Conservation (phyloP, 768 basidiomycete genomes). For the Lactifluus pinguis region DNA sequence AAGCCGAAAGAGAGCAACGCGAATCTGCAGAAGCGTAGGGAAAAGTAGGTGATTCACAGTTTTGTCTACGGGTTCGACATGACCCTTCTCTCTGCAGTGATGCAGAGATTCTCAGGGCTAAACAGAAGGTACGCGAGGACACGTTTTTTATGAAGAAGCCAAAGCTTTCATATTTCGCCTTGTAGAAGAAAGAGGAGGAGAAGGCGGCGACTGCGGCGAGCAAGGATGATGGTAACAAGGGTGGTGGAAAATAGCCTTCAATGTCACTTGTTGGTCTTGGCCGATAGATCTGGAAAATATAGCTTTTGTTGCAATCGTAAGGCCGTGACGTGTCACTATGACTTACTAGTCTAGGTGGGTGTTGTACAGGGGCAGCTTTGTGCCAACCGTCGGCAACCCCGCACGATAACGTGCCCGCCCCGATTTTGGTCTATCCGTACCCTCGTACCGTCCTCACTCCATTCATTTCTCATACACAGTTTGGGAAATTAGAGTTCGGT, state of each 20-base stretch:
- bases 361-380: no score
- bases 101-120: conserved; percentile 63
- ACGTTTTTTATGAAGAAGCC: background rate
- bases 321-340: conserved; percentile 5
- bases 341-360: background rate
- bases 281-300: conserved; percentile 19
- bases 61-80: conserved; percentile 5
- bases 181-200: conserved; percentile 28
- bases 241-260: conserved; percentile 21
- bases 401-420: background rate
- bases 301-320: background rate
- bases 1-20: conserved; percentile 66
- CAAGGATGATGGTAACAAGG: background rate
- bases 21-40: conserved; percentile 58
- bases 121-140: conserved; percentile 56
- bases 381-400: background rate
- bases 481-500: conserved; percentile 3
- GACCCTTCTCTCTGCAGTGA: conserved; percentile 40
- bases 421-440: background rate
- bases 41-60: conserved; percentile 44
- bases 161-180: background rate
- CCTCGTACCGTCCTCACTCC: no score
- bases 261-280: background rate
- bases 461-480: background rate
- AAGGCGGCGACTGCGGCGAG: conserved; percentile 19